Conservation (phyloP, 495 filamentous ascomycete genomes). For the Gamarada debralockiae region DNA sequence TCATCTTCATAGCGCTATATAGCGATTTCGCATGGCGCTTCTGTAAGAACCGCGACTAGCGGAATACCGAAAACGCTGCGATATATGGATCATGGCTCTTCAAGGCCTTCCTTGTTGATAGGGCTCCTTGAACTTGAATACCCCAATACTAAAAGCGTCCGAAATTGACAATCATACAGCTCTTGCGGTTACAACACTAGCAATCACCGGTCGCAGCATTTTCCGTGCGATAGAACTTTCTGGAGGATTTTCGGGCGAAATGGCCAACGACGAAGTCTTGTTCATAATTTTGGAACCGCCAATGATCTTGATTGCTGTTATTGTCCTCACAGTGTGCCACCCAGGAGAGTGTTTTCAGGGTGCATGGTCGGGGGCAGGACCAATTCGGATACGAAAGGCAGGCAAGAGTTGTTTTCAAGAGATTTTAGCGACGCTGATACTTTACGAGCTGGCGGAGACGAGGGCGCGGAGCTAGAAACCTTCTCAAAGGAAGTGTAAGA, state of each 20-base stretch:
- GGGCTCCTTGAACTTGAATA: not conserved
- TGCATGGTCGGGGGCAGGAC: conserved; percentile 3
- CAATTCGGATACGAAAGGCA: not conserved
- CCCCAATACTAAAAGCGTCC: not conserved
- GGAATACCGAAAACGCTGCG: not conserved
- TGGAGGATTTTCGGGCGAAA: conserved; percentile 28
- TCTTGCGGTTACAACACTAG: conserved; percentile 21
- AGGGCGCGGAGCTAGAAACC: not conserved
- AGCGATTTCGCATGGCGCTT: conserved; percentile 38
- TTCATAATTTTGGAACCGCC: conserved; percentile 69
- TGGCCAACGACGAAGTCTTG: conserved; percentile 45
- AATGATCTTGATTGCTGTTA: conserved; percentile 51
- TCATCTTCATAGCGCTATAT: conserved; percentile 39
- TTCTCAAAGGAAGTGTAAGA: not conserved
- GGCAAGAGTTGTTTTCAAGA: not conserved
- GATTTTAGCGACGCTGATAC: not conserved
- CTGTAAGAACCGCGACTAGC: not conserved
- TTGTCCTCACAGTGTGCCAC: conserved; percentile 51
- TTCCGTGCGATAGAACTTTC: conserved; percentile 34
- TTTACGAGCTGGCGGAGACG: not conserved
- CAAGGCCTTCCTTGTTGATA: conserved; percentile 1
- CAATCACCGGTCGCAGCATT: conserved; percentile 32
- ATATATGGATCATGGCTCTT: conserved; percentile 1
- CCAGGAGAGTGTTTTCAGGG: conserved; percentile 48
- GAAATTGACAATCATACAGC: not conserved